Conservation (phyloP, 148 eudicot species). For the Oxyria digyna region DNA sequence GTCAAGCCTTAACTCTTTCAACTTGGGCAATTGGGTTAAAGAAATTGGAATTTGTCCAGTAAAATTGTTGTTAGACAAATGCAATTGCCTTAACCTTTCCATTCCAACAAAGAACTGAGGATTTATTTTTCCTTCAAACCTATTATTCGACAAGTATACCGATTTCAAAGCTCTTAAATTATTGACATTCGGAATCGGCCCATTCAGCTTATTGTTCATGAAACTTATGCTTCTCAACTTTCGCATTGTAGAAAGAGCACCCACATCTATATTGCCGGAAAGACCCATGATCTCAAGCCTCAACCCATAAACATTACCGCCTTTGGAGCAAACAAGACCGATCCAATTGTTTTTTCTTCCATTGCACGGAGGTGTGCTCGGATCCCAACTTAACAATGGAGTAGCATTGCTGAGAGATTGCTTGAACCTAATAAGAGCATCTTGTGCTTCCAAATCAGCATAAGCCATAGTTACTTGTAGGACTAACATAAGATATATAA, state of each 20-base stretch:
- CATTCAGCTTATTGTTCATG: conserved; percentile 26
- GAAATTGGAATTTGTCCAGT: conserved; percentile 27
- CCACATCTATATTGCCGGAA: conserved; percentile 16
- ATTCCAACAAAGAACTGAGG: conserved; percentile 21
- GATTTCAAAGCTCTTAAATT: conserved; percentile 11
- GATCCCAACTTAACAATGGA: conserved; percentile 21
- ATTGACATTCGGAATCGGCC: conserved; percentile 18
- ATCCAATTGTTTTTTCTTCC: conserved; percentile 24
- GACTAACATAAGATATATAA: not conserved
- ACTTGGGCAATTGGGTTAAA: conserved; percentile 20
- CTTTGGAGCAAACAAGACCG: conserved; percentile 20
- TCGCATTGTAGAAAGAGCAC: conserved; percentile 11
- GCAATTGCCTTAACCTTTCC: conserved; percentile 22
- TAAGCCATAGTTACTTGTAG: not conserved
- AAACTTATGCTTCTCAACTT: conserved; percentile 21
- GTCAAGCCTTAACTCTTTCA: conserved; percentile 26
- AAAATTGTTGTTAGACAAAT: conserved; percentile 26
- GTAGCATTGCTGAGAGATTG: conserved; percentile 11
- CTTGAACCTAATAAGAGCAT: conserved; percentile 21
- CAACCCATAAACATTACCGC: conserved; percentile 25
- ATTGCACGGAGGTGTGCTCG: conserved; percentile 15
- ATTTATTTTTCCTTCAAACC: conserved; percentile 25
- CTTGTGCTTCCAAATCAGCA: not conserved
- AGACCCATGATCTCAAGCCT: conserved; percentile 29
- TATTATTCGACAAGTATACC: conserved; percentile 27